Percentiles rank a stretch among this genome's conserved stretches.
Evolutionary conservation across 2,329 filamentous ascomycete species (phyloP).

Genomic region (Shiraia sp.): DNA sequence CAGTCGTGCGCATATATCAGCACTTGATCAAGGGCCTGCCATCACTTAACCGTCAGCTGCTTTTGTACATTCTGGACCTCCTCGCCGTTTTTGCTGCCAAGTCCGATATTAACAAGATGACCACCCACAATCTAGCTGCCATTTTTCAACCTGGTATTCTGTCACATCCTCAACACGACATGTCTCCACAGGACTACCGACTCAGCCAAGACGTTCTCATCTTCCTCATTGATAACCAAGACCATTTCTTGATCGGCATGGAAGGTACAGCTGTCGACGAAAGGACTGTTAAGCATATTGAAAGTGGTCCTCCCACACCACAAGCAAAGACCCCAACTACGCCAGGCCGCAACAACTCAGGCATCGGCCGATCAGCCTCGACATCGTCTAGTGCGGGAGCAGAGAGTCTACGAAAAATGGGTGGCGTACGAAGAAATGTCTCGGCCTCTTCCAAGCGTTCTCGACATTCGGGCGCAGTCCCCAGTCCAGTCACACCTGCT

Average conservation of each 20-base stretch:
- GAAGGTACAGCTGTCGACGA: slow-evolving; percentile 97
- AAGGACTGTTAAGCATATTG: slow-evolving; percentile 67
- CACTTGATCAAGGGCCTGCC: slow-evolving; percentile 89
- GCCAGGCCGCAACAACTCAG: slow-evolving; percentile 55
- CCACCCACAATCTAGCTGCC: slow-evolving; percentile 86
- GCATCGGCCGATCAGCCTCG: slow-evolving; percentile 76
- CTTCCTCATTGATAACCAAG: slow-evolving; percentile 97
- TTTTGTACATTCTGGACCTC: slow-evolving; percentile 94
- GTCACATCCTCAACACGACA: slow-evolving; percentile 90
- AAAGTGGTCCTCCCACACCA: slow-evolving; percentile 66
- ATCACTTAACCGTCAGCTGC: slow-evolving; percentile 86
- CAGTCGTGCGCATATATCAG: slow-evolving; percentile 83
- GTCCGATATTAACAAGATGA: slow-evolving; percentile 96
- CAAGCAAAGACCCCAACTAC: slow-evolving; percentile 55
- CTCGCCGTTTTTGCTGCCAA: slow-evolving; percentile 97
- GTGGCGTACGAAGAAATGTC: slow-evolving; percentile 80
- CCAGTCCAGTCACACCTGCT: slow-evolving; percentile 59
- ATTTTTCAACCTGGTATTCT: slow-evolving; percentile 98
- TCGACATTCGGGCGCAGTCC: slow-evolving; percentile 70
- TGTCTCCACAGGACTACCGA: slow-evolving; percentile 92
- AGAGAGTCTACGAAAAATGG: slow-evolving; percentile 82
- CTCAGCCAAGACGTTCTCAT: slow-evolving; percentile 96
- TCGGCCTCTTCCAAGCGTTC: slow-evolving; percentile 92
- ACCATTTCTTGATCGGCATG: slow-evolving; percentile 98
- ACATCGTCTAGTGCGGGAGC: slow-evolving; percentile 71